A percentile compares a stretch with the other conserved stretches of the same genome.
These are phyloP conservation scores for Tubosaeta sp. DNA, from an alignment of 768 basidiomycete genomes.

Conservation along the genomic window DNA sequence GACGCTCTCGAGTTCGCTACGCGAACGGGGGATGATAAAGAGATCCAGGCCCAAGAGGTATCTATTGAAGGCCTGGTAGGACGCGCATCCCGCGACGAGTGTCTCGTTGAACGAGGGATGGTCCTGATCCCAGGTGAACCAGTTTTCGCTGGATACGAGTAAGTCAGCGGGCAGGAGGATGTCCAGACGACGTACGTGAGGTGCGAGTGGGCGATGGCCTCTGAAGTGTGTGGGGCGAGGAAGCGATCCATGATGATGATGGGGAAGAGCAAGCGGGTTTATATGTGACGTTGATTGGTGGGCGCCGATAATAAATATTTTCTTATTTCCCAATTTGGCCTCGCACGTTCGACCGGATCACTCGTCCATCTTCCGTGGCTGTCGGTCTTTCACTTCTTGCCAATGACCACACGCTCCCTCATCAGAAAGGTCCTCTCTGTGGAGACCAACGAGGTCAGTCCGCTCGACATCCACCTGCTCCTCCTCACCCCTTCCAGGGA, in stretches of 20 bases:
- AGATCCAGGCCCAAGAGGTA: conserved; percentile 70
- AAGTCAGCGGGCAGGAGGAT: conserved; percentile 1
- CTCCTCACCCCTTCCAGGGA: conserved; percentile 42
- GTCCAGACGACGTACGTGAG: conserved; percentile 48
- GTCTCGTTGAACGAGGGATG: conserved; percentile 68
- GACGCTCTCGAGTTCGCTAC: conserved; percentile 64
- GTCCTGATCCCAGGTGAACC: conserved; percentile 65
- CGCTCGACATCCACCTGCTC: background rate
- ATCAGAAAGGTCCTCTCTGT: conserved; percentile 73
- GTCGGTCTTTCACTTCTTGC: background rate
- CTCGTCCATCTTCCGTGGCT: background rate
- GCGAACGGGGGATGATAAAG: conserved; percentile 62
- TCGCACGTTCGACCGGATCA: conserved; percentile 25
- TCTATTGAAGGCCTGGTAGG: conserved; percentile 74
- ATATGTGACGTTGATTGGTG: conserved; percentile 2
- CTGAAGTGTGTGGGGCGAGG: conserved; percentile 68
- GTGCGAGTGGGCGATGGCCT: conserved; percentile 66
- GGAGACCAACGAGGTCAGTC: conserved; percentile 62
- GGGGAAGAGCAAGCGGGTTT: background rate
- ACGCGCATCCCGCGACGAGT: conserved; percentile 72
- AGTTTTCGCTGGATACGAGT: conserved; percentile 52
- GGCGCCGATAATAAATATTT: background rate
- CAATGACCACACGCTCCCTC: conserved; percentile 50
- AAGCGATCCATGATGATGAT: conserved; percentile 56
- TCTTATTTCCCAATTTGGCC: conserved; percentile 15